Base-by-base conservation (phyloP, 495 filamentous ascomycete species). In the Podospora appendiculata region DNA sequence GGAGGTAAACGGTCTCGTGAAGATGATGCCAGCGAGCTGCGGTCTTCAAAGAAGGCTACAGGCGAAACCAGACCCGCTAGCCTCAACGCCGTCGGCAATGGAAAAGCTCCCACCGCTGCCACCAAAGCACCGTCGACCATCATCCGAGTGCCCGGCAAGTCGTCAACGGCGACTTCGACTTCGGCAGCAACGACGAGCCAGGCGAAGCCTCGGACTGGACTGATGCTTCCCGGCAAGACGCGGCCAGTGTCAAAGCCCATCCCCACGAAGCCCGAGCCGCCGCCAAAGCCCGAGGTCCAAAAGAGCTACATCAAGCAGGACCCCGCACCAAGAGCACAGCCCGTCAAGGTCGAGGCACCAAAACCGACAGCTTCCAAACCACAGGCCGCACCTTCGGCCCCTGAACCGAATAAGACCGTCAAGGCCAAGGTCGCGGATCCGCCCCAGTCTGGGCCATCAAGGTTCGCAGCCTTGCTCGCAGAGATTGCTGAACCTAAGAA, bases 401-500 rank as follows among this genome's bases (percentile, higher is more conserved):
- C 54, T 9, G 50, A 36, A 11, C 32, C 50, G 1, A 17, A 50
- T 17, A 67, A 59, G 45, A 36, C 33, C 6, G 44, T 48, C 33
- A 66, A 62, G 45, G 9, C 57, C 17, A 53, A 55, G 40, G 34
- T 43, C 25, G 13, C 55, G 10, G 63, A 63, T 13, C n/a, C 60
- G 14, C 16, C 60, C 36, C 43, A 55, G 43, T 42, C 52, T 7
- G 17, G 51, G 11, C 64, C 70, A 48, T 68, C 67, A 0, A 72
- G 40, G 14, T 58, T 83, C 43, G 72, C 75, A 4, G 73, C 68
- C 2, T 48, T 75, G 32, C 49, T 94, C 72, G 83, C 82, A 7
- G 81, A 81, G 50, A 78, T 92, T 25, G 73, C 76, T 34, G 84
- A 86, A 59, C 78, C 79, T 10, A 83, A 80, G 12, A 75, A 78